Percentiles rank a stretch among this genome's conserved stretches.
phyloP scores from a whole-genome alignment of 176 grass and related monocot species.

The Eleusine coracana region DNA sequence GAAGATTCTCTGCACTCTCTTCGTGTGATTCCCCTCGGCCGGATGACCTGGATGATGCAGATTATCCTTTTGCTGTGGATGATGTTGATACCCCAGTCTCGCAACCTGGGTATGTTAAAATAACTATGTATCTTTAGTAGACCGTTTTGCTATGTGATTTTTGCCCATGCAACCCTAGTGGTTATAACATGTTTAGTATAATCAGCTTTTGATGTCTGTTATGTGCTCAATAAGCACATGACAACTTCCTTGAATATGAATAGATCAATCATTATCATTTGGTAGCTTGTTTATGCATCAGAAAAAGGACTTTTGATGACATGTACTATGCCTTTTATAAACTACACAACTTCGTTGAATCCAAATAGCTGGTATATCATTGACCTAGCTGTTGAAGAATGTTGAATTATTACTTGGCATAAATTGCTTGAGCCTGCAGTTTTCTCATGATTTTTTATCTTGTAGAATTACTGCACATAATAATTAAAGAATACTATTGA shows the following conservation, averaged over 20 bases:
- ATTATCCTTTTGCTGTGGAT: slow-evolving; percentile 91
- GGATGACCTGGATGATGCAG: slow-evolving; percentile 79
- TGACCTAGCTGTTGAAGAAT: slow-evolving; percentile 18
- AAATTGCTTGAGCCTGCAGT: not conserved
- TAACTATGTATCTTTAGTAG: not conserved
- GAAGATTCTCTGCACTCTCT: slow-evolving; percentile 84
- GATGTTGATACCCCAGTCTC: slow-evolving; percentile 85
- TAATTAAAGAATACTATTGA: not conserved
- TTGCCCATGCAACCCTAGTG: not conserved
- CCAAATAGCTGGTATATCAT: not conserved
- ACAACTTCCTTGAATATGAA: slow-evolving; percentile 11
- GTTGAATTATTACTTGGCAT: slow-evolving; percentile 9
- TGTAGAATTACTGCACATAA: slow-evolving; percentile 16
- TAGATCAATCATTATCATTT: slow-evolving; percentile 16
- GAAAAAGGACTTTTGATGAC: not conserved
- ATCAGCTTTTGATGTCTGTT: not conserved
- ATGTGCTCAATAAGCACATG: not conserved
- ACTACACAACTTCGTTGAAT: not conserved
- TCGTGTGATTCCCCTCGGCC: slow-evolving; percentile 72
- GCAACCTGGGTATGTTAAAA: slow-evolving; percentile 64
- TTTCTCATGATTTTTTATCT: slow-evolving; percentile 7
- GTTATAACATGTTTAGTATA: not conserved
- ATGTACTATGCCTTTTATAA: not conserved
- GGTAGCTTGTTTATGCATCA: not conserved
- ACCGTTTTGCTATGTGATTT: slow-evolving; percentile 17